phyloP scores from a whole-genome alignment of 352 stramenopile species.

The Pythium volutum region DNA sequence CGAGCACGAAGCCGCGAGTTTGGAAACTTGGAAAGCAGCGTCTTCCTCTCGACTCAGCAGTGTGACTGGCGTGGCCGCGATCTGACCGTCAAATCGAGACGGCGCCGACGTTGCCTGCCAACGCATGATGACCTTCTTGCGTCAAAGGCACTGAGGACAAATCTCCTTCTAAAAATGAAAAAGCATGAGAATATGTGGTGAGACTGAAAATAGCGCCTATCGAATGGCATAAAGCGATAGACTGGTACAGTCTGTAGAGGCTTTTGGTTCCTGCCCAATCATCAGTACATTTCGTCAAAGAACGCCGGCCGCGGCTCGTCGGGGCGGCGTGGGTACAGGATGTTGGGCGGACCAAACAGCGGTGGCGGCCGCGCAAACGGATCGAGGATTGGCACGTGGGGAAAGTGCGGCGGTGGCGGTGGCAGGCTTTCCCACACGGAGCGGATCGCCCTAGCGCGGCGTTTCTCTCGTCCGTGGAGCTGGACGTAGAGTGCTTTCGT shows the following conservation, averaged over 20 bases:
- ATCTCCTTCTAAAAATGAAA: too few species aligned
- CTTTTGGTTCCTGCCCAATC: background rate
- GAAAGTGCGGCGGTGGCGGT: background rate
- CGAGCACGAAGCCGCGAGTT: too few species aligned
- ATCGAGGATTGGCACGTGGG: background rate
- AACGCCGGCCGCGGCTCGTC: background rate
- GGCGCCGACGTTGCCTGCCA: slow-evolving; percentile 11
- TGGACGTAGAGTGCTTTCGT: slow-evolving; percentile 9
- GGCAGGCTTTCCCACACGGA: slow-evolving; percentile 1
- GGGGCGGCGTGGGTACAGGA: background rate
- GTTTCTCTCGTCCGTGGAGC: background rate
- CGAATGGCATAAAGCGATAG: too few species aligned
- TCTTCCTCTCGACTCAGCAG: slow-evolving; percentile 24
- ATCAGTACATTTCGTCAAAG: slow-evolving; percentile 1
- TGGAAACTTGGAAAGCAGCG: background rate
- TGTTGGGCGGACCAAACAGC: background rate
- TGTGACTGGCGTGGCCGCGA: slow-evolving; percentile 22
- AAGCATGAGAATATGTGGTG: too few species aligned
- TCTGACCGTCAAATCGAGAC: slow-evolving; percentile 14
- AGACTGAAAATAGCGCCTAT: too few species aligned
- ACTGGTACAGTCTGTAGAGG: too few species aligned
- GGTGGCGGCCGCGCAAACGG: background rate
- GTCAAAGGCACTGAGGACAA: background rate
- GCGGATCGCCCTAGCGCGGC: background rate
- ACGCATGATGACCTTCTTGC: slow-evolving; percentile 1